phyloP scores from a whole-genome alignment of 2,329 filamentous ascomycete species.

The Cladorrhinum sp. region DNA sequence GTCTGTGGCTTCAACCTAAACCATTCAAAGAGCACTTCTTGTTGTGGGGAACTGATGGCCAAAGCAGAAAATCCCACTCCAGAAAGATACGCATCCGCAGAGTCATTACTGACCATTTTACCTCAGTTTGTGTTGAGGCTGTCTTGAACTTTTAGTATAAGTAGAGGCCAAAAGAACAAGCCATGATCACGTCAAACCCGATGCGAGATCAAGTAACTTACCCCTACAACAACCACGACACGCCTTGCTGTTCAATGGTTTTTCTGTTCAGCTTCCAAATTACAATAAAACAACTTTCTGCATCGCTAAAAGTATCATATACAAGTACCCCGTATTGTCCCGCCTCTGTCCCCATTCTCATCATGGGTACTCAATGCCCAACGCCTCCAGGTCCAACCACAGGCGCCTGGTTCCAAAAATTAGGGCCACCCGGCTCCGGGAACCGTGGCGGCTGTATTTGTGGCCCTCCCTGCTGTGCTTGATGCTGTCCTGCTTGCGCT shows the following conservation, averaged over 20 bases:
- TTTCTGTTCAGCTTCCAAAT: neutral
- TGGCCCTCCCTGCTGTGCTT: constrained; percentile 3
- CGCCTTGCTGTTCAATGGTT: neutral
- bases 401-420: constrained; percentile 59
- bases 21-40: neutral
- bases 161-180: too few species aligned
- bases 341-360: neutral
- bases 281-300: constrained; percentile 12
- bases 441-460: constrained; percentile 21
- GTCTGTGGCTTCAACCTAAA: neutral
- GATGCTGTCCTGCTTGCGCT: neutral
- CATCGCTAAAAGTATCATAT: constrained; percentile 15
- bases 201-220: too few species aligned
- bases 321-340: neutral
- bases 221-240: neutral
- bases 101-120: too few species aligned
- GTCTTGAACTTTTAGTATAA: too few species aligned
- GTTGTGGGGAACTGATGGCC: too few species aligned
- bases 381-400: constrained; percentile 50
- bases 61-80: too few species aligned
- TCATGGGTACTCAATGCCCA: constrained; percentile 44
- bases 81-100: too few species aligned
- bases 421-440: constrained; percentile 62
- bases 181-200: too few species aligned
- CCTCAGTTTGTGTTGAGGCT: too few species aligned